A percentile compares a stretch with the other conserved stretches of the same genome.
phyloP scores from a whole-genome alignment of 345 rosid genomes.

The Cardiospermum halicacabum region DNA sequence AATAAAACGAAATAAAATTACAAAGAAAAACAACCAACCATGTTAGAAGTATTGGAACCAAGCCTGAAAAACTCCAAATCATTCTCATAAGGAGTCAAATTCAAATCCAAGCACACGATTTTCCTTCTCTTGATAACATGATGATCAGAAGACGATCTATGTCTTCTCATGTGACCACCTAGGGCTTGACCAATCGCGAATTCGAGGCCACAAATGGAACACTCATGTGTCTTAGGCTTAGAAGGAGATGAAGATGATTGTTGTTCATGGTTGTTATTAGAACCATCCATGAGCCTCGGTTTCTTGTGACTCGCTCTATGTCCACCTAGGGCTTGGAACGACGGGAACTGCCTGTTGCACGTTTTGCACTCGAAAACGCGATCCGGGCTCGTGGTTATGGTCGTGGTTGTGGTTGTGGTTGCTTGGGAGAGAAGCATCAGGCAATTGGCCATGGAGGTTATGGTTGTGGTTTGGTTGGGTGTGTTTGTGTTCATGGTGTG shows the following conservation, averaged over 20 bases:
- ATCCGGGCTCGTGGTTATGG: slow-evolving; percentile 11
- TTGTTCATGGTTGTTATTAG: no score
- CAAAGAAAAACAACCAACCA: slow-evolving; percentile 26
- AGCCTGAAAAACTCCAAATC: slow-evolving; percentile 45
- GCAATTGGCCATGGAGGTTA: slow-evolving; percentile 45
- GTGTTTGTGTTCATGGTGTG: slow-evolving; percentile 10
- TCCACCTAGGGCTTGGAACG: slow-evolving; percentile 69
- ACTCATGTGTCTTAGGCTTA: slow-evolving; percentile 68
- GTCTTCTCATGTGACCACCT: slow-evolving; percentile 76
- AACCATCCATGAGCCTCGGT: slow-evolving; percentile 27
- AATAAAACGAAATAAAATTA: not conserved
- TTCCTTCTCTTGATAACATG: slow-evolving; percentile 39
- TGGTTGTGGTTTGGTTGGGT: slow-evolving; percentile 25
- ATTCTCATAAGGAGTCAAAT: slow-evolving; percentile 66
- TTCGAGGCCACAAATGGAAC: slow-evolving; percentile 83
- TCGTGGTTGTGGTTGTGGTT: no score
- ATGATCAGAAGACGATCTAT: slow-evolving; percentile 24
- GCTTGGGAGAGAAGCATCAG: slow-evolving; percentile 46
- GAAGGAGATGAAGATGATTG: slow-evolving; percentile 25
- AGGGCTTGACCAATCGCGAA: slow-evolving; percentile 72
- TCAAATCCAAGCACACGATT: slow-evolving; percentile 55
- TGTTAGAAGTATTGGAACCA: slow-evolving; percentile 14
- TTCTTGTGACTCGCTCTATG: slow-evolving; percentile 75
- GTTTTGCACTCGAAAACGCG: slow-evolving; percentile 72
- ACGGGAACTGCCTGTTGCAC: slow-evolving; percentile 49